phyloP scores from a whole-genome alignment of 257 asterid species.

The Misopates orontium region DNA sequence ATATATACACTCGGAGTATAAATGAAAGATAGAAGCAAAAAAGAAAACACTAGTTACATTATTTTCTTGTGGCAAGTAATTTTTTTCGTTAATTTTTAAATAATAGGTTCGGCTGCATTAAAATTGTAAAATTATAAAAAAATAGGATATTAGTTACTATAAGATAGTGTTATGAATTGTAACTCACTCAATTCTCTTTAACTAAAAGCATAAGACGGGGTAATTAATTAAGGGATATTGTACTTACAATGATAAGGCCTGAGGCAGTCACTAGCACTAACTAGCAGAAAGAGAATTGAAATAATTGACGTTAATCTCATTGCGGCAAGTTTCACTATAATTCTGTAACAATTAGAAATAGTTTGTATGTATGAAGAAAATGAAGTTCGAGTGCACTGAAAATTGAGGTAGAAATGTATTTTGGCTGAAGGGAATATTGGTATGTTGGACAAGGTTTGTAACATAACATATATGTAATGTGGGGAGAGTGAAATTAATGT shows the following conservation, averaged over 20 bases:
- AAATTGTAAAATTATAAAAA: too few species aligned
- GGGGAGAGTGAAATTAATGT: constrained; percentile 36
- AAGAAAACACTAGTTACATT: too few species aligned
- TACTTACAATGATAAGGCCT: constrained; percentile 62
- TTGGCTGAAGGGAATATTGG: constrained; percentile 8
- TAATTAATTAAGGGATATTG: not conserved
- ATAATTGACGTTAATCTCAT: constrained; percentile 33
- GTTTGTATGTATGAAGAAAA: not conserved
- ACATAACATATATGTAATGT: not conserved
- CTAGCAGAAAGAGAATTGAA: constrained; percentile 39
- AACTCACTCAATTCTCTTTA: too few species aligned
- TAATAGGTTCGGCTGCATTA: too few species aligned
- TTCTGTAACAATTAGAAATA: not conserved
- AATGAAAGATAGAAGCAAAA: too few species aligned
- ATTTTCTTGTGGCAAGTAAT: too few species aligned
- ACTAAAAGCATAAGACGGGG: too few species aligned
- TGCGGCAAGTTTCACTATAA: not conserved
- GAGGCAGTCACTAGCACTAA: constrained; percentile 44
- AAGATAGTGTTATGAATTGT: too few species aligned
- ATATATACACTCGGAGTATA: too few species aligned
- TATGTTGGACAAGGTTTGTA: constrained; percentile 30
- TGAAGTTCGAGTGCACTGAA: too few species aligned
- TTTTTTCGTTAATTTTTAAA: too few species aligned
- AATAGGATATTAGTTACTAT: too few species aligned
- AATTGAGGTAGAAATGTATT: not conserved